A percentile compares a stretch with the other conserved stretches of the same genome.
Conservation (phyloP, 148 eudicot species). For the Fagopyrum tataricum region DNA sequence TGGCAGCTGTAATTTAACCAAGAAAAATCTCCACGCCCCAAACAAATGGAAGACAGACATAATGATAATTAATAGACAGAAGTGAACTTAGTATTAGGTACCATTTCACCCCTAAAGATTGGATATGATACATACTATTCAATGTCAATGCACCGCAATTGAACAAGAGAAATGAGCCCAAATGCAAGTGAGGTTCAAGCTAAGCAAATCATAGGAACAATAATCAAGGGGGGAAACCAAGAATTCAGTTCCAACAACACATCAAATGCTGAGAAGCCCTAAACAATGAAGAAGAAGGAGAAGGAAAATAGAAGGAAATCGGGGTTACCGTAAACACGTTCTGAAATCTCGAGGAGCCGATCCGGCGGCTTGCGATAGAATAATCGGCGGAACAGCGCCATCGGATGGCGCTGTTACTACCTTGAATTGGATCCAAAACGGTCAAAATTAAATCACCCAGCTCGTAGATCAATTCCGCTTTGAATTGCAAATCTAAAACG, state of each 20-base stretch:
- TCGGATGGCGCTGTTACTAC: conserved; percentile 13
- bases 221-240: background rate
- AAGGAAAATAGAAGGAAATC: background rate
- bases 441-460: background rate
- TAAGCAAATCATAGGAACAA: background rate
- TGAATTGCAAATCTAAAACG: background rate
- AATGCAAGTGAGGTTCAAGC: background rate
- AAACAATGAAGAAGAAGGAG: background rate
- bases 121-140: background rate
- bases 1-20: background rate
- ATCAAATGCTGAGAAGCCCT: background rate
- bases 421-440: conserved; percentile 12
- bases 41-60: background rate
- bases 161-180: background rate
- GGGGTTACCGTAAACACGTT: conserved; percentile 35
- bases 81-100: background rate
- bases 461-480: conserved; percentile 10
- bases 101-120: background rate
- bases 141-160: background rate
- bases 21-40: background rate
- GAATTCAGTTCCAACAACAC: background rate
- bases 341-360: conserved; percentile 34
- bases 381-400: conserved; percentile 34
- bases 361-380: conserved; percentile 39
- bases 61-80: background rate